Evolutionary conservation across 768 basidiomycete species (phyloP).

Genomic region (Rhizopogon vesiculosus): DNA sequence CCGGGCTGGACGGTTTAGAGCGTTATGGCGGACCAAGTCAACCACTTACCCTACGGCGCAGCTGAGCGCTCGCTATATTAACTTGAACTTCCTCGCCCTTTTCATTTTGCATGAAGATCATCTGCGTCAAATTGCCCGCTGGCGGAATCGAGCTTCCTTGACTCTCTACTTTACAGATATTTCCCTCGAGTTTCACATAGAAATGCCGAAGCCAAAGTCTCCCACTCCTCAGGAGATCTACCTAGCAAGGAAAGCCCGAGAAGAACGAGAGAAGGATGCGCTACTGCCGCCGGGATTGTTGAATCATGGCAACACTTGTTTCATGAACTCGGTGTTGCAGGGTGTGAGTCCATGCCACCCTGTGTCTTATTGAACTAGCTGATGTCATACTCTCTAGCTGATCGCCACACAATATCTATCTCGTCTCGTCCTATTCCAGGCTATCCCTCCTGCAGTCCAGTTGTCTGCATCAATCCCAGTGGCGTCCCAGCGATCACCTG

Average conservation of each 20-base stretch:
- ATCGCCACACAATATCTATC: slow-evolving; percentile 61
- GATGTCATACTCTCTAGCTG: slow-evolving; percentile 36
- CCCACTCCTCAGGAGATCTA: slow-evolving; percentile 62
- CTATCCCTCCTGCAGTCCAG: slow-evolving; percentile 40
- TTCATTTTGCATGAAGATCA: slow-evolving; percentile 1
- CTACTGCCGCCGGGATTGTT: slow-evolving; percentile 68
- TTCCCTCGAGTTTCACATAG: not conserved
- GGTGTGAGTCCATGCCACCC: slow-evolving; percentile 46
- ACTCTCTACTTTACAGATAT: not conserved
- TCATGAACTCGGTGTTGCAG: slow-evolving; percentile 94
- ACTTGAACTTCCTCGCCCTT: not conserved
- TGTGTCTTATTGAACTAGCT: slow-evolving; percentile 10
- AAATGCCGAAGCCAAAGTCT: slow-evolving; percentile 52
- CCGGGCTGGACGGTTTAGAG: not conserved
- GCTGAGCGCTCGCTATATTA: not conserved
- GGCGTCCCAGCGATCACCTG: slow-evolving; percentile 53
- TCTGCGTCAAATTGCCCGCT: not conserved
- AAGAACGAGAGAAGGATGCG: slow-evolving; percentile 57
- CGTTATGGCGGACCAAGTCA: not conserved
- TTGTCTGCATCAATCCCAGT: slow-evolving; percentile 34
- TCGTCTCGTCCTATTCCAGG: slow-evolving; percentile 51
- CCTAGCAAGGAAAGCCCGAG: slow-evolving; percentile 49
- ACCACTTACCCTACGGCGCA: slow-evolving; percentile 1
- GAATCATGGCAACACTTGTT: slow-evolving; percentile 90
- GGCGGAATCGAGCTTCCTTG: not conserved